Evolutionary conservation across 2,329 filamentous ascomycete species (phyloP).

Genomic region (Zasmidium cellare): DNA sequence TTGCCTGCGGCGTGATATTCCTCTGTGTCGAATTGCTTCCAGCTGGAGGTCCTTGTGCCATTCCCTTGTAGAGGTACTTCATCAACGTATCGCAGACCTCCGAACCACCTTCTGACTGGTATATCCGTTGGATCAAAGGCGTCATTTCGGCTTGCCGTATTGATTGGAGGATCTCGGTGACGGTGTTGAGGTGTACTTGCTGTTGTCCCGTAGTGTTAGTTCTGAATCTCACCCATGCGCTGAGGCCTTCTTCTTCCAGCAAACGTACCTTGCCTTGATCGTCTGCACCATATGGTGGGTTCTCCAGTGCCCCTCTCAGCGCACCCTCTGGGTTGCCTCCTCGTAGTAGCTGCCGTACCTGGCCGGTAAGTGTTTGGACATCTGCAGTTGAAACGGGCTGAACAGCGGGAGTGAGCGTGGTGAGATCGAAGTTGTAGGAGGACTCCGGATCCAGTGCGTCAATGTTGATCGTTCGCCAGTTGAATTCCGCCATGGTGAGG

Average conservation of each 20-base stretch:
- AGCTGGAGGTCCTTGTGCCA: constrained; percentile 52
- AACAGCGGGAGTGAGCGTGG: constrained; percentile 75
- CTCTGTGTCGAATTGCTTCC: constrained; percentile 26
- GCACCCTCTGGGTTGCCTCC: constrained; percentile 87
- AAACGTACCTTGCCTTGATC: constrained; percentile 52
- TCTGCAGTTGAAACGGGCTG: constrained; percentile 74
- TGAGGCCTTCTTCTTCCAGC: not conserved
- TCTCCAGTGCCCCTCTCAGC: constrained; percentile 79
- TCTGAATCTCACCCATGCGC: not conserved
- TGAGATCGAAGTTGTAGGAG: constrained; percentile 84
- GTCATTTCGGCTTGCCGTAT: constrained; percentile 97
- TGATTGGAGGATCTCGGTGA: constrained; percentile 90
- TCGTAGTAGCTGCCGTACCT: constrained; percentile 83
- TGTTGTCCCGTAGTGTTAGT: constrained; percentile 39
- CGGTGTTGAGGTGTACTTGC: constrained; percentile 83
- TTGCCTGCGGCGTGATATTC: constrained; percentile 70
- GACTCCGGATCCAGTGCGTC: constrained; percentile 89
- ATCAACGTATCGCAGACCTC: constrained; percentile 90
- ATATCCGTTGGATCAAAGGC: constrained; percentile 79
- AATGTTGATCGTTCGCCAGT: constrained; percentile 89
- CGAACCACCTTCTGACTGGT: constrained; percentile 72
- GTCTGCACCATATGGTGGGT: constrained; percentile 68
- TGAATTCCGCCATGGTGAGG: constrained; percentile 50
- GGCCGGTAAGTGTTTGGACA: constrained; percentile 72
- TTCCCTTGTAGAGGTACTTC: constrained; percentile 98